A percentile compares a stretch with the other conserved stretches of the same genome.
These are phyloP conservation scores for Dendrobium catenatum DNA, from an alignment of 106 monocot species.

Conservation along the genomic window DNA sequence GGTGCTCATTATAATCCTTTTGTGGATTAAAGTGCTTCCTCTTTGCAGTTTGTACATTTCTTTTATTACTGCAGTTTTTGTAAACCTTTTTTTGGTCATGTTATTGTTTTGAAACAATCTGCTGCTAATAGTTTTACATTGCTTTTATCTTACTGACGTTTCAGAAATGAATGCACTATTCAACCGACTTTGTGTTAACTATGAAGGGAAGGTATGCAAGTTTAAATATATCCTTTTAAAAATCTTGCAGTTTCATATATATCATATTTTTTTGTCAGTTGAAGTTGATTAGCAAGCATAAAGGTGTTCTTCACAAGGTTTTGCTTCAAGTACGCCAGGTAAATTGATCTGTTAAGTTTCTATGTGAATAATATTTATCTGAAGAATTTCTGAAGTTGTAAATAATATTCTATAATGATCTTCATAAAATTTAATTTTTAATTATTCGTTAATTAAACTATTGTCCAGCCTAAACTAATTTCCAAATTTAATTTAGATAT, in stretches of 20 bases:
- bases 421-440: background rate
- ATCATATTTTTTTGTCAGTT: constrained; percentile 30
- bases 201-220: constrained; percentile 77
- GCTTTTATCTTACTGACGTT: constrained; percentile 5
- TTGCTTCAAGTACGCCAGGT: constrained; percentile 74
- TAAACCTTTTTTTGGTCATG: background rate
- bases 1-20: background rate
- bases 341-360: background rate
- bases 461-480: background rate
- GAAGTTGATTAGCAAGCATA: constrained; percentile 52
- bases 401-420: background rate
- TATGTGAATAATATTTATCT: background rate
- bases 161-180: constrained; percentile 92
- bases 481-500: no score
- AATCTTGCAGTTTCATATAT: background rate
- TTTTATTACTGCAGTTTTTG: background rate
- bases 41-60: background rate
- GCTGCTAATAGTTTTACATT: background rate
- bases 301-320: constrained; percentile 86
- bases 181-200: constrained; percentile 63
- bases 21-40: background rate
- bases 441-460: background rate
- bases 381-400: background rate
- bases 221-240: background rate
- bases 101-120: background rate